Conservation (phyloP, 768 basidiomycete genomes). For the Suillus hirtellus region DNA sequence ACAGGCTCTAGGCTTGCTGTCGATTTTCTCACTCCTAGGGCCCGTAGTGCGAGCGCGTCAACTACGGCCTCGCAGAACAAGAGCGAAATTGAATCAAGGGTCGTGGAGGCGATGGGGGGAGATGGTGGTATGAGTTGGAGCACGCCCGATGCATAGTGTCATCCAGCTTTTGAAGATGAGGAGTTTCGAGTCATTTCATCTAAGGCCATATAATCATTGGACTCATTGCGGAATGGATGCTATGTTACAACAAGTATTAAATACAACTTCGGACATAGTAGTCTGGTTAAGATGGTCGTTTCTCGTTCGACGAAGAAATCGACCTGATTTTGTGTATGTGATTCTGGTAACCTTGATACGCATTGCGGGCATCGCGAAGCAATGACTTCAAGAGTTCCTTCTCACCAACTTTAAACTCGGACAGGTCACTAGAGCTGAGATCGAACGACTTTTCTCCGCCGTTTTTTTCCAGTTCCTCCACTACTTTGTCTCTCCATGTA, state of each 20-base stretch:
- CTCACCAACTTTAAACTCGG: background rate
- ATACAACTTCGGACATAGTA: background rate
- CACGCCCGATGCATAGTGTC: background rate
- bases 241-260: conserved; percentile 1
- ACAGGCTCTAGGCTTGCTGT: background rate
- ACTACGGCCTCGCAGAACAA: conserved; percentile 1
- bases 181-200: background rate
- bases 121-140: background rate
- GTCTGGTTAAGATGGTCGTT: background rate
- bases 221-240: no score
- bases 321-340: background rate
- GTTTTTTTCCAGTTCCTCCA: conserved; percentile 18
- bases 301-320: background rate
- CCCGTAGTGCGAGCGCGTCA: conserved; percentile 1
- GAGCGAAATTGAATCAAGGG: background rate
- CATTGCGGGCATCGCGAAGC: conserved; percentile 2
- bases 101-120: background rate
- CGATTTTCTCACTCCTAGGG: conserved; percentile 1
- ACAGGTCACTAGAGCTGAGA: background rate
- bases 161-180: background rate
- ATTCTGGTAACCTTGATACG: background rate
- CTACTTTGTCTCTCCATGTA: conserved; percentile 28
- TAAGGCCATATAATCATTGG: background rate
- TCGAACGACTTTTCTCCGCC: conserved; percentile 7
- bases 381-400: background rate